phyloP scores from a whole-genome alignment of 2,329 filamentous ascomycete species.

The Epichloe coenophiala region DNA sequence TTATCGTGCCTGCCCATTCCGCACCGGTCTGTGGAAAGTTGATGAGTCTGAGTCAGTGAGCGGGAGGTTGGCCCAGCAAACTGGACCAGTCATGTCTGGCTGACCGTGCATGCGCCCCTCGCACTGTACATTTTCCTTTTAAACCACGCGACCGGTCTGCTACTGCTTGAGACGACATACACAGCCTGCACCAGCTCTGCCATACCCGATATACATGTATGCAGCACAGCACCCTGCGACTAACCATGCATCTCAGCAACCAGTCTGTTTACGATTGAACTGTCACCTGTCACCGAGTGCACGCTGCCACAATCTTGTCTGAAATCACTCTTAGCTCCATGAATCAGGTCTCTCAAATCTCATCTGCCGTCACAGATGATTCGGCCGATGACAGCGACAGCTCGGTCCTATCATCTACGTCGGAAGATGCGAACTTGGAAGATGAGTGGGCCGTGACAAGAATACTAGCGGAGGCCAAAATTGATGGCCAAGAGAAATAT shows the following conservation, averaged over 20 bases:
- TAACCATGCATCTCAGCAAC: background rate
- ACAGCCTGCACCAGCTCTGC: background rate
- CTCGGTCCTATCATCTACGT: conserved; percentile 21
- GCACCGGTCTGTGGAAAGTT: no score
- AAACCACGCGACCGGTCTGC: no score
- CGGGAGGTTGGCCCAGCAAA: no score
- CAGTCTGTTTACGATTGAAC: background rate
- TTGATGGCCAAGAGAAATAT: conserved; percentile 15
- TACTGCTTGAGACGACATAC: no score
- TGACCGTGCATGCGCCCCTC: background rate
- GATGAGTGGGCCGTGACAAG: conserved; percentile 36
- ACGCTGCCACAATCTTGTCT: background rate
- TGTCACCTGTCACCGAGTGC: background rate
- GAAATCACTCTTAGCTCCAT: background rate
- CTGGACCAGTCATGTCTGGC: no score
- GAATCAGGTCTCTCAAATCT: background rate
- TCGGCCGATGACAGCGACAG: conserved; percentile 11
- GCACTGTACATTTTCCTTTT: background rate
- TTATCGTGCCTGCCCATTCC: no score
- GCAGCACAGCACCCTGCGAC: background rate
- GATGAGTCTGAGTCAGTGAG: no score
- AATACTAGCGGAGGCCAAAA: conserved; percentile 33
- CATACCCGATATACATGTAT: background rate
- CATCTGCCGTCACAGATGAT: background rate
- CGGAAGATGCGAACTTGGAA: conserved; percentile 18